Evolutionary conservation across 2,329 filamentous ascomycete genomes (phyloP).

Genomic region (Epichloe sylvatica): DNA sequence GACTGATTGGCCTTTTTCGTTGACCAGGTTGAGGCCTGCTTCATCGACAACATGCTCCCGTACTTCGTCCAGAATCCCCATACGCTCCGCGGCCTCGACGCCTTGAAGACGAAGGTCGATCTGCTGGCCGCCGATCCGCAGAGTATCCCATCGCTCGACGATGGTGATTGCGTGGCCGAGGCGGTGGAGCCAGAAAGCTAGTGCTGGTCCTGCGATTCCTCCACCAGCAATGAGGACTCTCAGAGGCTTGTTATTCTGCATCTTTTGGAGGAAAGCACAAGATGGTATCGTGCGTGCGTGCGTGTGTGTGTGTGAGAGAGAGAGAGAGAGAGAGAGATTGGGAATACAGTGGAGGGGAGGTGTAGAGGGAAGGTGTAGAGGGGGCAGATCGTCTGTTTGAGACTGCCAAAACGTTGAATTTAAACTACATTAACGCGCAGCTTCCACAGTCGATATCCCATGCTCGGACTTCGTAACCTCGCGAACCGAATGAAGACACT

Average conservation of each 20-base stretch:
- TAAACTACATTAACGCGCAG: too few relatives aligned
- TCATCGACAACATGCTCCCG: slow-evolving; percentile 29
- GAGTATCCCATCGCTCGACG: slow-evolving; percentile 22
- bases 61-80: slow-evolving; percentile 25
- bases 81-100: slow-evolving; percentile 23
- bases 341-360: background rate
- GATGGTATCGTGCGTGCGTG: background rate
- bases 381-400: too few relatives aligned
- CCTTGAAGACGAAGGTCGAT: slow-evolving; percentile 32
- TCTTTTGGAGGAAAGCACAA: background rate
- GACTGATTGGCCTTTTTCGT: slow-evolving; percentile 21
- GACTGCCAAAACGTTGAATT: too few relatives aligned
- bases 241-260: background rate
- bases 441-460: too few relatives aligned
- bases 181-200: slow-evolving; percentile 18
- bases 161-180: slow-evolving; percentile 22
- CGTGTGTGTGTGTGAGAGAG: background rate
- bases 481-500: too few relatives aligned
- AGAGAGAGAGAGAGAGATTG: background rate
- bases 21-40: slow-evolving; percentile 33
- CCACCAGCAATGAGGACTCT: slow-evolving; percentile 18
- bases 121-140: slow-evolving; percentile 25
- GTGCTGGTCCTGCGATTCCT: slow-evolving; percentile 19
- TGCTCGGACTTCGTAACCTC: too few relatives aligned
- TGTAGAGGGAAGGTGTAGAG: background rate